Base-by-base conservation (phyloP, 2,329 filamentous ascomycete species). In the Diplodia mutila region DNA sequence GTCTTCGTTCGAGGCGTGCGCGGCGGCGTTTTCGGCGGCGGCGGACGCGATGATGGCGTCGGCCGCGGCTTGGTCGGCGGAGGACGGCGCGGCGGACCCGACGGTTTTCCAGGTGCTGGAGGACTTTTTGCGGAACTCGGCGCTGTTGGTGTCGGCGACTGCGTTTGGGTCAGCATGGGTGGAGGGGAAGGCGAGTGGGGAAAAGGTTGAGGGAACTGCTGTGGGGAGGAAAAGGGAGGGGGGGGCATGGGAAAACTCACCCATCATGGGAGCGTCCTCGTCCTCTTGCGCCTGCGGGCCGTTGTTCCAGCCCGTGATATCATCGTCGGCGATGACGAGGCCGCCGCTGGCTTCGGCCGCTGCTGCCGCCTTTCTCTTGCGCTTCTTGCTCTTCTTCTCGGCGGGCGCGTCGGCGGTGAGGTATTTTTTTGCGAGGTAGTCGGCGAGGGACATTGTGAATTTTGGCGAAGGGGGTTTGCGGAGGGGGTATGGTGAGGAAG, bases 371-470 rank as follows among this genome's bases (percentile, higher is more conserved):
- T 79, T 82, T 69, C 83, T 76, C 74, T 85, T 86, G 71, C 84
- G 81, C 78, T 86, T 86, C 73, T 85, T 86, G 32, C 80, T 78
- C 64, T 83, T 82, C 73, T 83, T 84, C 76, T 80, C 75, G 21
- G 78, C 74, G 18, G 69, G 65, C 14, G 70, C 79, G 71, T 90
- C 88, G 49, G 89, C 88, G 1, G 86, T 91, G 61, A 99, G 89
- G 78, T 99, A 99, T 79, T 93, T 95, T 70, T 92, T 90, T 46
- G 94, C 94, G 42, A 99, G 87, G 76, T 98, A 99, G 75, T 89
- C 89, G 68, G 93, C 90, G 71, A 97, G 86, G 67, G 85, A 84
- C 86, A 90, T 89, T 63, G 57, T 37, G 7, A 4, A 14, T n/a
- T 7, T 32, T 18, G 70, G 61, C 37, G 2, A 27, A 21, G 5